A percentile compares a stretch with the other conserved stretches of the same genome.
phyloP scores from a whole-genome alignment of 148 eudicot genomes.

The Rhododendron kiyosumense region DNA sequence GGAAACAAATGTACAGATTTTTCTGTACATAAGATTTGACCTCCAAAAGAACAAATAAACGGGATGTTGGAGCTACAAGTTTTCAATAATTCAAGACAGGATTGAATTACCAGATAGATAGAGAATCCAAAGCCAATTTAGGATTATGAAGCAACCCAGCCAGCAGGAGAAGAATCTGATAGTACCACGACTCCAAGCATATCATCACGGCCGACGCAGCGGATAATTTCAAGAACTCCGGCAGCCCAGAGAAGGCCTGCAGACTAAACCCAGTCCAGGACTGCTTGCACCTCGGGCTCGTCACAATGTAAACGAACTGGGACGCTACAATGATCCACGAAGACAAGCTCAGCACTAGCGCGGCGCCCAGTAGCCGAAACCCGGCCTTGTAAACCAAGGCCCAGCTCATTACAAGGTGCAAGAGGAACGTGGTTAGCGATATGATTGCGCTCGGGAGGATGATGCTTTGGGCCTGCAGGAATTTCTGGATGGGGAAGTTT shows the following conservation, averaged over 20 bases:
- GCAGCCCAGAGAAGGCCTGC: conserved; percentile 40
- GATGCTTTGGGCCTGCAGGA: conserved; percentile 55
- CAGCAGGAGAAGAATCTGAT: conserved; percentile 40
- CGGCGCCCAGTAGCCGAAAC: conserved; percentile 42
- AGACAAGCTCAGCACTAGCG: not conserved
- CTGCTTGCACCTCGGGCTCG: not conserved
- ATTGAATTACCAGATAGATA: conserved; percentile 43
- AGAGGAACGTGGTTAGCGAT: conserved; percentile 34
- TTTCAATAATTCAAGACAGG: too few species aligned
- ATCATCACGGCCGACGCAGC: conserved; percentile 57
- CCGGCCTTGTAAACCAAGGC: conserved; percentile 36
- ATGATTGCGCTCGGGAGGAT: conserved; percentile 14
- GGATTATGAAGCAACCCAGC: conserved; percentile 46
- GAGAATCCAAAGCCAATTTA: conserved; percentile 47
- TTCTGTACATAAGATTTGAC: too few species aligned
- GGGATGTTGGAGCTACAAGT: too few species aligned
- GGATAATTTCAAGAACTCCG: conserved; percentile 54
- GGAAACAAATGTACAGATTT: too few species aligned
- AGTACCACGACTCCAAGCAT: conserved; percentile 63
- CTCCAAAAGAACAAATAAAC: too few species aligned
- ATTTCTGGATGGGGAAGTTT: conserved; percentile 60
- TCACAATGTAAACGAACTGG: not conserved
- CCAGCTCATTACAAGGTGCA: conserved; percentile 35
- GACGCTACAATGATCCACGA: not conserved
- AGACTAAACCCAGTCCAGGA: conserved; percentile 47